Evolutionary conservation across 1,284 basidiomycete species (phyloP), one percentile per base, ranked within the genome.

Genomic region (Marasmius tenuissimus): DNA sequence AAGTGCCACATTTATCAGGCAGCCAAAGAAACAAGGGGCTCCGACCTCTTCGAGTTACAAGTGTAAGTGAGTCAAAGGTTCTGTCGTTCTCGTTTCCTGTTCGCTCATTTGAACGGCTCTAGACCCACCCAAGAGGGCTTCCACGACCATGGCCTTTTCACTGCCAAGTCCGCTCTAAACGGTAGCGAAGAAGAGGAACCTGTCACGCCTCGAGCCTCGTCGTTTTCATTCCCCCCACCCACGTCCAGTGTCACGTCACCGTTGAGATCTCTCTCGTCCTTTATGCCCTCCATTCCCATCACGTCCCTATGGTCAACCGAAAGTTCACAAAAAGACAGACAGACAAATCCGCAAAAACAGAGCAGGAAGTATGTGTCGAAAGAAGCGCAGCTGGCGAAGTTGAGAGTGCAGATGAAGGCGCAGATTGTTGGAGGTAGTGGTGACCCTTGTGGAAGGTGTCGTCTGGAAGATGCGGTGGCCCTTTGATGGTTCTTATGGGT

Each of bases 311-410:
- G 45, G 45, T 47, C 45, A 8, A n/a, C 81, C 84, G 71, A 84
- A 83, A 75, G 68, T 78, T 58, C 75, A 77, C 14, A 74, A 80
- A 61, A 73, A 76, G 62, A 81, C 81, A 65, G 65, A 63, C 70
- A 63, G 71, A 63, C 65, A 58, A 64, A 61, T 63, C 67, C 61
- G 68, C 45, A 58, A n/a, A 49, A 6, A 40, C 38, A 49, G 59
- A 39, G 60, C 57, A 51, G 76, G 55, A 73, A 72, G 52, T 88
- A 78, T 68, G 84, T 89, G 54, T 79, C 86, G 20, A 86, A 82
- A 69, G 81, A 86, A 67, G 81, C 76, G 66, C 89, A 92, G 70
- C 71, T 91, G 67, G 81, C 83, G 68, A 85, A 81, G 72, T 73
- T 91, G 66, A 80, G 77, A 69, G 67, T 72, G 48, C 81, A 84